phyloP scores from a whole-genome alignment of 805 yeast species.

The Zygosaccharomyces kombuchaensis region DNA sequence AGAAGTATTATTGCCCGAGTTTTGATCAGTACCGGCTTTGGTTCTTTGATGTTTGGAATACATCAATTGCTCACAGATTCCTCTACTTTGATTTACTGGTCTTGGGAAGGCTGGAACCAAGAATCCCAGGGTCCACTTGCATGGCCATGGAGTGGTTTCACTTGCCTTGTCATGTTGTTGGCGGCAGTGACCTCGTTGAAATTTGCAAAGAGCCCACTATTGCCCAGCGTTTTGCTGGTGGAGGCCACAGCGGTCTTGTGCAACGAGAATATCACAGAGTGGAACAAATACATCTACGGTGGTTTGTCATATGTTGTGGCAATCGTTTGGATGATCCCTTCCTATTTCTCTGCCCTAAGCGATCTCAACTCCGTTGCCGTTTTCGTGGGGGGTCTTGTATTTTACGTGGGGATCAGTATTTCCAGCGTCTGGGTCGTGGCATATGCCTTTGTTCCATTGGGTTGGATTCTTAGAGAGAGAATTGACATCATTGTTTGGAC shows the following conservation, averaged over 20 bases:
- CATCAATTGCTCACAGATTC: conserved; percentile 79
- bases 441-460: conserved; percentile 96
- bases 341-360: conserved; percentile 53
- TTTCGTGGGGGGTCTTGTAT: conserved; percentile 46
- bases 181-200: conserved; percentile 43
- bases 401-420: conserved; percentile 53
- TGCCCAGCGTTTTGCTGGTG: conserved; percentile 28
- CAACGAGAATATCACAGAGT: conserved; percentile 21
- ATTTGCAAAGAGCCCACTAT: conserved; percentile 20
- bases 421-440: conserved; percentile 97
- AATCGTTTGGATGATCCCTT: conserved; percentile 60
- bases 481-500: conserved; percentile 65
- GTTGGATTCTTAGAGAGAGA: conserved; percentile 81
- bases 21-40: conserved; percentile 57
- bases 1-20: conserved; percentile 16
- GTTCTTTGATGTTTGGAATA: conserved; percentile 65
- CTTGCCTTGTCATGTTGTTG: conserved; percentile 52
- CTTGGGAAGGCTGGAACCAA: conserved; percentile 94
- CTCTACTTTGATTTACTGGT: conserved; percentile 84
- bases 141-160: conserved; percentile 53
- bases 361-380: conserved; percentile 53
- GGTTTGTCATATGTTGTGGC: conserved; percentile 64
- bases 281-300: conserved; percentile 47
- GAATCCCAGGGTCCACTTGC: conserved; percentile 84
- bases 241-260: conserved; percentile 30